A percentile compares a stretch with the other conserved stretches of the same genome.
Conservation (phyloP, 306 rosid species). For the Fragaria iinumae region DNA sequence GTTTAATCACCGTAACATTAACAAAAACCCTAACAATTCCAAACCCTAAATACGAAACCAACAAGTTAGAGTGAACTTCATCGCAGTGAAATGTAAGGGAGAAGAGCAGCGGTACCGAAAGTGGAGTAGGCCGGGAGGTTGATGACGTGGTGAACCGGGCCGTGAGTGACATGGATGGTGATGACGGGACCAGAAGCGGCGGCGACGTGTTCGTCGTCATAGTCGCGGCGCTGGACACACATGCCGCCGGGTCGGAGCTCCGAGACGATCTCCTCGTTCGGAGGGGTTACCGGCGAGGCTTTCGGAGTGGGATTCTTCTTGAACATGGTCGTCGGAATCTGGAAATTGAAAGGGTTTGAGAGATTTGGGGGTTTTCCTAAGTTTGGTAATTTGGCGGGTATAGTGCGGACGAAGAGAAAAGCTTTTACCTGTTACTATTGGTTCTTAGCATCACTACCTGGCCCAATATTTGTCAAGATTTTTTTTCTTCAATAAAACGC, state of each 20-base stretch:
- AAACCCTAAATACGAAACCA: neutral
- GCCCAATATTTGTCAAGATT: no score
- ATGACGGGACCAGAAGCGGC: slow-evolving; percentile 29
- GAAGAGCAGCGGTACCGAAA: slow-evolving; percentile 34
- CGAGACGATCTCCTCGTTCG: slow-evolving; percentile 31
- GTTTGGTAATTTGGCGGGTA: no score
- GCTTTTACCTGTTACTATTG: no score
- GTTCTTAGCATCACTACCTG: no score
- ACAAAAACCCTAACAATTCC: neutral
- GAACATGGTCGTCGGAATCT: slow-evolving; percentile 1
- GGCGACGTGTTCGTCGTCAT: slow-evolving; percentile 10
- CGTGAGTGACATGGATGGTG: slow-evolving; percentile 38
- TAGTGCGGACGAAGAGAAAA: no score
- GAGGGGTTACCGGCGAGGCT: neutral
- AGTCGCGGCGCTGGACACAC: slow-evolving; percentile 46
- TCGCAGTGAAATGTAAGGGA: neutral
- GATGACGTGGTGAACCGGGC: slow-evolving; percentile 33
- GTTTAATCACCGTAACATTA: neutral
- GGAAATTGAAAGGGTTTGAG: neutral
- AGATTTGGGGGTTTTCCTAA: no score
- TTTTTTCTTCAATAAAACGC: no score
- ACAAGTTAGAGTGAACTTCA: neutral
- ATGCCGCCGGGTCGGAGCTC: slow-evolving; percentile 48
- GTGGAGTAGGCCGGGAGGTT: slow-evolving; percentile 47
- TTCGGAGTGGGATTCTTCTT: slow-evolving; percentile 16